Base-by-base conservation (phyloP, 2,329 filamentous ascomycete genomes). In the Colletotrichum orbiculare region DNA sequence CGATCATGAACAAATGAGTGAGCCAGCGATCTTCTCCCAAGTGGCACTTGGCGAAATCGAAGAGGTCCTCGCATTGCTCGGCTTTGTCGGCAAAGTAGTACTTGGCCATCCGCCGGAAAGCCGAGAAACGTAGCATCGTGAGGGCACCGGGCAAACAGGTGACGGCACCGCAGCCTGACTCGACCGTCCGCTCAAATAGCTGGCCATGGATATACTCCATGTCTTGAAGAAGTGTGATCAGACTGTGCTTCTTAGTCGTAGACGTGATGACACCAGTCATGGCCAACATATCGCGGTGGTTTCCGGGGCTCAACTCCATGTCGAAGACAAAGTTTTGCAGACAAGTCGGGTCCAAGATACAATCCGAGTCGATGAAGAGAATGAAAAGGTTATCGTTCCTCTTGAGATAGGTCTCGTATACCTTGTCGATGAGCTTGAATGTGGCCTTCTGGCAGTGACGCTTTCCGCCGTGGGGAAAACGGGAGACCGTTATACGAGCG, bases 161-260 rank as follows among this genome's bases (percentile, higher is more conserved):
- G 52, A 99, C 95, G 6, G 95, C 89, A 56, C 95, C 95, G 75
- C 95, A 97, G 8, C 91, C 93, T 6, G 95, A 97, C 75, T 99
- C 95, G 38, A 98, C 94, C 0, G 94, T 96, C 60, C 95, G 89
- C 77, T 99, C 96, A 73, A 97, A 97, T 5, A 98, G 85, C 76
- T 99, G 96, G 6, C 95, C 96, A 76, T 98, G 96, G 35, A 98
- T 91, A 73, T 98, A 98, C 77, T 99, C 96, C 90, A 98, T 97
- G 71, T 99, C 95, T 77, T 99, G 95, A 6, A 99, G 83, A 12
- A 99, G 82, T 0, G 96, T 98, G 73, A 98, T 92, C 60, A 98
- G 82, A 70, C 91, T 93, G 76, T 96, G 91, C 72, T 92, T 96
- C 71, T 91, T 87, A 0, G 95, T 97, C 0, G 94, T 97, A 1